phyloP scores from a whole-genome alignment of 1,284 basidiomycete genomes.

The Gastroboletus turbinatus region DNA sequence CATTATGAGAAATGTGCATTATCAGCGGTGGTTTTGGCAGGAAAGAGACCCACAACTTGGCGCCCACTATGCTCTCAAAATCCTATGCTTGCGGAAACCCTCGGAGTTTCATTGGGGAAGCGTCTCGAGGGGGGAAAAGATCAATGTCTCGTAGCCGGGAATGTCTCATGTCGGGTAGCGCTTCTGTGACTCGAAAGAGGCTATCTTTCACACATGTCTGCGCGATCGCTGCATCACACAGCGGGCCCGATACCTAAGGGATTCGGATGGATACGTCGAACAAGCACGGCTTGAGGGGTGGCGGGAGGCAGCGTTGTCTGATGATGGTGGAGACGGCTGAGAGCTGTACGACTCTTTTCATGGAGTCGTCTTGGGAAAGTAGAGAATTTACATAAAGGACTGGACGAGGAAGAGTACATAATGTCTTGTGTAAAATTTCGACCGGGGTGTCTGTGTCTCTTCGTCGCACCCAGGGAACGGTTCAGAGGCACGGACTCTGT shows the following conservation, averaged over 20 bases:
- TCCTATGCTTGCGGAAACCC: not conserved
- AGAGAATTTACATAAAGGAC: slow-evolving; percentile 30
- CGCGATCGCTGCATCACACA: not conserved
- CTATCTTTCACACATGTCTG: not conserved
- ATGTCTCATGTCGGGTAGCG: not conserved
- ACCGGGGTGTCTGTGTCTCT: not conserved
- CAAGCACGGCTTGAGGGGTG: not conserved
- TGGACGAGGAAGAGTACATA: slow-evolving; percentile 21
- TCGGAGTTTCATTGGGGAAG: not conserved
- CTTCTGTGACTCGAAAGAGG: not conserved
- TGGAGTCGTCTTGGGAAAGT: slow-evolving; percentile 23
- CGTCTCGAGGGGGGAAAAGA: not conserved
- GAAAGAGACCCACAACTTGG: not conserved
- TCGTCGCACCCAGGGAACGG: not conserved
- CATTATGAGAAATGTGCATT: not conserved
- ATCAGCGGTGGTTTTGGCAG: not conserved
- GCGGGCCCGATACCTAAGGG: not conserved
- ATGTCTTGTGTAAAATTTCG: slow-evolving; percentile 12
- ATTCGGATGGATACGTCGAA: not conserved
- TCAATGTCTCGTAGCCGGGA: not conserved
- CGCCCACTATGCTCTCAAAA: not conserved
- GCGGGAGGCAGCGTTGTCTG: slow-evolving; percentile 1
- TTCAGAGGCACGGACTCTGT: too few species aligned
- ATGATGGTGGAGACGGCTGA: not conserved
- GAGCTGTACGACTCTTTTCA: slow-evolving; percentile 7